Base-by-base conservation (phyloP, 2,329 filamentous ascomycete species). In the Apiospora phragmitis region DNA sequence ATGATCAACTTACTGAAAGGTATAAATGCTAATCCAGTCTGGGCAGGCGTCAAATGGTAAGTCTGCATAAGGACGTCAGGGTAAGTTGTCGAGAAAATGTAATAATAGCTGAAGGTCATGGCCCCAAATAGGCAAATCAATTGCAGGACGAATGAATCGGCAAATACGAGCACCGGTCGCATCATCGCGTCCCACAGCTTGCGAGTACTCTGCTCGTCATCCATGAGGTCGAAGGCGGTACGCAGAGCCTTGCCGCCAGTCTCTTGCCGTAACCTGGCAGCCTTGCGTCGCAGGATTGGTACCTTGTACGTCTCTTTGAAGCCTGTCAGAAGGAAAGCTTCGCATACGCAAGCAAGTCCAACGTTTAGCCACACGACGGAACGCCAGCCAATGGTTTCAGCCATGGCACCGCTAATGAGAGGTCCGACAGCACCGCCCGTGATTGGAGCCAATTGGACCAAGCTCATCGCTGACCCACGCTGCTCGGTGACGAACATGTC, bases 221-320 rank as follows among this genome's bases (percentile, higher is more conserved):
- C 76, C 16, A 59, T 70, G n/a, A 68, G 55, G 41, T 82, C 81
- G 55, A 79, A 81, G 5, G 74, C 73, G 5, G 80, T 81, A 51
- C 75, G 76, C 41, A 81, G 73, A 16, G 73, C 59, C 16, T 70
- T 43, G 65, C 80, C 79, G 1, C 79, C 79, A 1, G 78, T 79
- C 67, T 80, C 80, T 6, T 43, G 59, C 14, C 79, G 76, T 70
- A 80, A 71, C 59, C 75, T 76, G 26, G 77, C 77, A 7, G 80
- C 86, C 68, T 83, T 80, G 3, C 81, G 81, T 59, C 83, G 78
- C 55, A 91, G 78, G 65, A 91, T 89, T 1, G 84, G 80, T 51
- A 89, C 83, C 75, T 86, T 87, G 78, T 91, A 92, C 16, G 90
- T 92, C 80, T 92, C 90, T 7, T 84, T 80, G 75, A 88, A 89